These are phyloP conservation scores for Marasmius fiardii DNA, from an alignment of 1,284 basidiomycete species.

Conservation along the genomic window DNA sequence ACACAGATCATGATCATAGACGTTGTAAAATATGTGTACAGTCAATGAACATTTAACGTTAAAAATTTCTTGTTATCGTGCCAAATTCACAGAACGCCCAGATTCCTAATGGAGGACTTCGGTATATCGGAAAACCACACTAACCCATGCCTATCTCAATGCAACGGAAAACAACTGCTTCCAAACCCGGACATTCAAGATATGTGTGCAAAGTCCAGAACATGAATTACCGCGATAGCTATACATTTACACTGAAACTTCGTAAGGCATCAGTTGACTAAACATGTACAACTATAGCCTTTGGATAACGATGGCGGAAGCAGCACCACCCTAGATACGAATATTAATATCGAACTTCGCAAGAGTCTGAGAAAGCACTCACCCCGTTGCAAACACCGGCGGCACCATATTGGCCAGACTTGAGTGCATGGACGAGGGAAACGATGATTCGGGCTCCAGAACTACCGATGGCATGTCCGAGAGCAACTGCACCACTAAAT, in stretches of 20 bases:
- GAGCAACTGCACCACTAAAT: constrained; percentile 83
- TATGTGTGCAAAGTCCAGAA: too few species aligned
- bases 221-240: neutral
- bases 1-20: too few species aligned
- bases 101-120: too few species aligned
- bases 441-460: constrained; percentile 96
- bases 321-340: constrained; percentile 76
- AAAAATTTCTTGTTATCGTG: too few species aligned
- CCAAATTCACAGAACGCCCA: too few species aligned
- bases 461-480: constrained; percentile 95
- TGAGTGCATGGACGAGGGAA: constrained; percentile 87
- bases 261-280: neutral
- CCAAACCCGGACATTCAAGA: too few species aligned
- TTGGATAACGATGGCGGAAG: constrained; percentile 88
- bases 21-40: too few species aligned
- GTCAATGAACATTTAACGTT: too few species aligned
- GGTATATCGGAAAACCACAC: too few species aligned
- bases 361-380: constrained; percentile 30
- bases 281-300: constrained; percentile 54
- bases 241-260: too few species aligned
- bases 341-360: neutral
- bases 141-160: too few species aligned
- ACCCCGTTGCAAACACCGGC: constrained; percentile 98
- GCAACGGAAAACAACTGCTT: too few species aligned
- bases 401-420: constrained; percentile 95